Percentiles rank a stretch among this genome's conserved stretches.
phyloP scores from a whole-genome alignment of 139 green algal species.

The Haematococcus sp. region DNA sequence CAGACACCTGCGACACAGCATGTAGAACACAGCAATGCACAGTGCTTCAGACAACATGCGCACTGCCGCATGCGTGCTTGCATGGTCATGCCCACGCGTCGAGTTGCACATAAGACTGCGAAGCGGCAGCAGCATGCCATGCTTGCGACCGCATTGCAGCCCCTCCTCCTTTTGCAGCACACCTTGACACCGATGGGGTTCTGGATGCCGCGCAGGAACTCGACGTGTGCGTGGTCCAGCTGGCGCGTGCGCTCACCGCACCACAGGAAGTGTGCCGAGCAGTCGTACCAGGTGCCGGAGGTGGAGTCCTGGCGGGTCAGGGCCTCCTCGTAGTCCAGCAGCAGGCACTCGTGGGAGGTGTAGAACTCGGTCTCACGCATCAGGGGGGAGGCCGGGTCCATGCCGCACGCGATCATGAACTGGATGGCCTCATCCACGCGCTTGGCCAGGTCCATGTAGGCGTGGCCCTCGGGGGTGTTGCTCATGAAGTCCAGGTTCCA shows the following conservation, averaged over 20 bases:
- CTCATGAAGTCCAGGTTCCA: constrained; percentile 99
- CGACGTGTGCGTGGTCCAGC: constrained; percentile 95
- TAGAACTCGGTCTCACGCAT: constrained; percentile 98
- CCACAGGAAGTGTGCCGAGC: constrained; percentile 97
- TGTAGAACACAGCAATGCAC: neutral
- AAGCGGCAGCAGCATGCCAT: too few relatives aligned
- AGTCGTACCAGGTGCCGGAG: constrained; percentile 76
- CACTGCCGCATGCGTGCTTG: too few relatives aligned
- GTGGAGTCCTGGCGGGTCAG: constrained; percentile 83
- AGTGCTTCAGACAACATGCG: too few relatives aligned
- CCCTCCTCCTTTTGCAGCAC: too few relatives aligned
- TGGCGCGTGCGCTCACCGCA: constrained; percentile 96
- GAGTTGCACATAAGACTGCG: too few relatives aligned
- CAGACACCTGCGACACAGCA: constrained; percentile 57
- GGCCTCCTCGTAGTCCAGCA: constrained; percentile 96
- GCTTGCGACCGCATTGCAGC: too few relatives aligned
- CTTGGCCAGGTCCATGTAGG: constrained; percentile 88
- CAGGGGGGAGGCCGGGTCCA: constrained; percentile 66
- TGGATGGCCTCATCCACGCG: constrained; percentile 90
- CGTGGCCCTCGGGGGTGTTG: constrained; percentile 76
- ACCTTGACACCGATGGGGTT: constrained; percentile 39
- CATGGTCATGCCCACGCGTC: too few relatives aligned
- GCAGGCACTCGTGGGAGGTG: constrained; percentile 84
- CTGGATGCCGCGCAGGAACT: constrained; percentile 92
- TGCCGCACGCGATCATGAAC: constrained; percentile 93